phyloP scores from a whole-genome alignment of 371 early-diverging fungal genomes.

The Batrachochytrium dendrobatidis region DNA sequence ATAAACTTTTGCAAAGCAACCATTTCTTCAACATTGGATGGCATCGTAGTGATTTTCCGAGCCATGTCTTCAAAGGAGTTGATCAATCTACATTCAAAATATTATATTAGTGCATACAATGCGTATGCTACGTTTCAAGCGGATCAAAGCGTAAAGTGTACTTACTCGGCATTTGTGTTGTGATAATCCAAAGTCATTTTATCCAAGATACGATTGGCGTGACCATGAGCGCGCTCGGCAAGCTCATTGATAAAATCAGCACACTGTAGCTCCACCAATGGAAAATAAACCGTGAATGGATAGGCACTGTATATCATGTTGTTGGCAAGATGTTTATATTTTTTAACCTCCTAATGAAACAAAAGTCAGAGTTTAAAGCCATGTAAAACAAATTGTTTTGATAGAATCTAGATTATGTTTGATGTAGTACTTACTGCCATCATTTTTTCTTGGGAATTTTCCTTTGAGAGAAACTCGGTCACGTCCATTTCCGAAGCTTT shows the following conservation, averaged over 20 bases:
- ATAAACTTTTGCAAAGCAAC: constrained; percentile 40
- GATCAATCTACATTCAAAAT: constrained; percentile 19
- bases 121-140: neutral
- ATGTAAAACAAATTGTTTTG: neutral
- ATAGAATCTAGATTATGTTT: neutral
- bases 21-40: constrained; percentile 48
- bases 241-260: constrained; percentile 38
- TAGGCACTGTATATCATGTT: constrained; percentile 36
- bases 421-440: constrained; percentile 25
- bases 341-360: constrained; percentile 30
- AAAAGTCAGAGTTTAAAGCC: neutral
- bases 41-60: constrained; percentile 25
- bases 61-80: constrained; percentile 39
- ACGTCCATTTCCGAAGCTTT: constrained; percentile 28
- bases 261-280: constrained; percentile 42
- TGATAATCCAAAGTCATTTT: constrained; percentile 30
- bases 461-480: constrained; percentile 30
- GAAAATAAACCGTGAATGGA: constrained; percentile 40
- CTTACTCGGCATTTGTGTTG: neutral
- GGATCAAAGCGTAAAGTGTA: too few species aligned
- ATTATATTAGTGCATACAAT: too few species aligned
- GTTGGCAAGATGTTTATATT: constrained; percentile 26
- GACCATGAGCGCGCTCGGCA: constrained; percentile 30
- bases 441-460: constrained; percentile 29
- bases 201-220: constrained; percentile 36